These are phyloP conservation scores for Fusarium secorum DNA, from an alignment of 2,329 filamentous ascomycete species.

Conservation along the genomic window DNA sequence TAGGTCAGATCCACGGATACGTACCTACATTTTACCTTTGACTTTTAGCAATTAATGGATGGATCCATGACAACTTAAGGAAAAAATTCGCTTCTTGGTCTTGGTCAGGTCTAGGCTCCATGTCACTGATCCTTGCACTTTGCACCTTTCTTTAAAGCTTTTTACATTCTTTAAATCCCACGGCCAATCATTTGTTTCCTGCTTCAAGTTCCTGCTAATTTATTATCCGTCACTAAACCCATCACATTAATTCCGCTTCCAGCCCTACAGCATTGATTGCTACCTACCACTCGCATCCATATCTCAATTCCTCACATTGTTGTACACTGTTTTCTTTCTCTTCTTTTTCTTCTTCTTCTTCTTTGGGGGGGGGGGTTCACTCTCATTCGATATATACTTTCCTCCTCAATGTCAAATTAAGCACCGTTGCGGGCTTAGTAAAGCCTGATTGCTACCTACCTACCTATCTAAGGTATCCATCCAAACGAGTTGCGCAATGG, in stretches of 20 bases:
- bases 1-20: too few species aligned
- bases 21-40: neutral
- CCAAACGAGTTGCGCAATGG: conserved; percentile 39
- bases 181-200: conserved; percentile 17
- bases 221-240: conserved; percentile 12
- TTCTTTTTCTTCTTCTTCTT: neutral
- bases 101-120: neutral
- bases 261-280: conserved; percentile 7
- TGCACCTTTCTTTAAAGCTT: conserved; percentile 1
- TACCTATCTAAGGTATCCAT: neutral
- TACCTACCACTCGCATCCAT: neutral
- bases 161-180: neutral
- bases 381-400: neutral
- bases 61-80: neutral
- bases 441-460: neutral
- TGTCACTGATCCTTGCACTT: conserved; percentile 19
- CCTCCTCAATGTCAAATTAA: neutral
- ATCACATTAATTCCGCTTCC: conserved; percentile 3
- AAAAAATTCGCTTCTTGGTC: neutral
- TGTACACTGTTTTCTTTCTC: neutral
- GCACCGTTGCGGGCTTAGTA: conserved; percentile 35
- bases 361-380: too few species aligned
- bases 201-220: conserved; percentile 10
- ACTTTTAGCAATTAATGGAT: neutral
- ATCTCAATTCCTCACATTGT: neutral